Conservation (phyloP, 768 basidiomycete genomes). For the Psilocybe azurescens region DNA sequence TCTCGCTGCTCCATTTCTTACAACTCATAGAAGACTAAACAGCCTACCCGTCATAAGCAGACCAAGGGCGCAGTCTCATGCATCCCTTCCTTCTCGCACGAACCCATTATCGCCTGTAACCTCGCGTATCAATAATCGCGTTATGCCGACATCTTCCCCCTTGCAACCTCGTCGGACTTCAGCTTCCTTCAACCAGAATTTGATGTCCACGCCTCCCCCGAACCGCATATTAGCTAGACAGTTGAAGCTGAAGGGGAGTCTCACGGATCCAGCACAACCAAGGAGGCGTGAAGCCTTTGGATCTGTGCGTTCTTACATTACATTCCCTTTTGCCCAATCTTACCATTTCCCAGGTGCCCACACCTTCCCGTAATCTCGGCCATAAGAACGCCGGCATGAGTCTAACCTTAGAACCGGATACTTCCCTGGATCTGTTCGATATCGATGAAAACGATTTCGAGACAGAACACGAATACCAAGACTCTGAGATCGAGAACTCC, state of each 20-base stretch:
- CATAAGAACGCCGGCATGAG: conserved; percentile 36
- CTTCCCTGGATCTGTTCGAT: conserved; percentile 66
- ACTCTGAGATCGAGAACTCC: conserved; percentile 37
- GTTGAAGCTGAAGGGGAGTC: conserved; percentile 69
- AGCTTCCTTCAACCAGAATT: conserved; percentile 34
- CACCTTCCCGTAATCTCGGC: conserved; percentile 34
- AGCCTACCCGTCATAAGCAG: conserved; percentile 47
- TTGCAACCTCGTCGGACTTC: conserved; percentile 36
- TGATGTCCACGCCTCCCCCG: conserved; percentile 71
- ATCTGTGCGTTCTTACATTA: conserved; percentile 35
- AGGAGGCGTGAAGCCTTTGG: conserved; percentile 51
- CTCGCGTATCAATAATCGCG: conserved; percentile 31
- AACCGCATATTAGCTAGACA: conserved; percentile 58
- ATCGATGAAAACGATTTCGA: conserved; percentile 77
- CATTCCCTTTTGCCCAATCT: conserved; percentile 9
- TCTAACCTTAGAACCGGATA: conserved; percentile 43
- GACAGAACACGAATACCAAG: conserved; percentile 44
- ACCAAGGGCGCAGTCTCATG: conserved; percentile 64
- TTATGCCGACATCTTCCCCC: conserved; percentile 37
- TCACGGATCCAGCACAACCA: conserved; percentile 72
- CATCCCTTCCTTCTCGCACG: conserved; percentile 38
- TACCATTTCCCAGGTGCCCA: conserved; percentile 33
- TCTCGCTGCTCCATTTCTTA: conserved; percentile 62
- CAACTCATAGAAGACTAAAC: conserved; percentile 35
- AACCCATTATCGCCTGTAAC: conserved; percentile 43